Evolutionary conservation across 108 stramenopile species (phyloP).

Genomic region (Cyclotella cryptica): DNA sequence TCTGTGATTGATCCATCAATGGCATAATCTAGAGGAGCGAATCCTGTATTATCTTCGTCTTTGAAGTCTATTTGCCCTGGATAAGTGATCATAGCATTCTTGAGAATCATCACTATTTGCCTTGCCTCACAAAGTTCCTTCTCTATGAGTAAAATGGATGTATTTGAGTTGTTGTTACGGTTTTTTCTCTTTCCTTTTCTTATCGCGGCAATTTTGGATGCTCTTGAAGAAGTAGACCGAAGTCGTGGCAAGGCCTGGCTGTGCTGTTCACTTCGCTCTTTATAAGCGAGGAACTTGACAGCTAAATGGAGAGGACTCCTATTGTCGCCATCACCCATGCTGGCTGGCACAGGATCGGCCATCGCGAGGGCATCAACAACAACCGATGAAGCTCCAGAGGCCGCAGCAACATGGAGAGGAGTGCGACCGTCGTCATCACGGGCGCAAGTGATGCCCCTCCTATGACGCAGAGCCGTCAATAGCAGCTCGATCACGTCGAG

Average conservation of each 20-base stretch:
- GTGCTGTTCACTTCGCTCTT: background rate
- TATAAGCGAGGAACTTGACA: constrained; percentile 14
- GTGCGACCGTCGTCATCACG: constrained; percentile 30
- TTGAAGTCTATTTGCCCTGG: constrained; percentile 48
- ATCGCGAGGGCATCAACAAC: constrained; percentile 40
- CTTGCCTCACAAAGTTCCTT: constrained; percentile 11
- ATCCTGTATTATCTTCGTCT: constrained; percentile 41
- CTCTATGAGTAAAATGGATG: background rate
- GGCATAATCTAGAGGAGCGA: constrained; percentile 48
- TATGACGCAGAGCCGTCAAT: constrained; percentile 16
- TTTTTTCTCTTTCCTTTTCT: background rate
- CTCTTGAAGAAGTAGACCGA: background rate
- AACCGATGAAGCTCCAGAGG: constrained; percentile 20
- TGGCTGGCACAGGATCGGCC: constrained; percentile 37
- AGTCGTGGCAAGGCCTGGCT: background rate
- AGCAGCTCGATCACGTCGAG: constrained; percentile 43
- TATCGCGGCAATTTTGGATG: no score
- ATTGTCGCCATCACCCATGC: constrained; percentile 29
- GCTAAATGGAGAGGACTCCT: constrained; percentile 45
- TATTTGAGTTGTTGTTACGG: background rate
- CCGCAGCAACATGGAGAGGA: constrained; percentile 51
- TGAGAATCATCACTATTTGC: constrained; percentile 24
- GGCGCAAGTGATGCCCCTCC: constrained; percentile 26
- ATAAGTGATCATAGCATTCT: constrained; percentile 42
- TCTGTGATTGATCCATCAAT: constrained; percentile 25